Conservation (phyloP, 345 rosid species). For the Eucalyptus erythrocorys region DNA sequence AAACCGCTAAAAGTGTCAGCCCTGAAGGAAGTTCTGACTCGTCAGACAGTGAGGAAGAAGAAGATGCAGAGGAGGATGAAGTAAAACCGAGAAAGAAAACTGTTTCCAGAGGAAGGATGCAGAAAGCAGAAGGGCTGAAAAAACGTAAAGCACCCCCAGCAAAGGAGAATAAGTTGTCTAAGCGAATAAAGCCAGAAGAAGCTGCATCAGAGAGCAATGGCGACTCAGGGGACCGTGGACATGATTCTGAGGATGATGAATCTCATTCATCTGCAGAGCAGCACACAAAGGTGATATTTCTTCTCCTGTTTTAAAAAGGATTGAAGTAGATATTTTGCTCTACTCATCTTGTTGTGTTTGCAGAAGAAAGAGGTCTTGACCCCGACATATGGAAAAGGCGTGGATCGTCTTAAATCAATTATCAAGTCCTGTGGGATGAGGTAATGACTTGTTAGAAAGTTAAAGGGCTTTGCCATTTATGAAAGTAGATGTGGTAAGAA, state of each 20-base stretch:
- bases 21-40: conserved; percentile 26
- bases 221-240: conserved; percentile 31
- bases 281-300: conserved; percentile 30
- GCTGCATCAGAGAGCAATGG: conserved; percentile 21
- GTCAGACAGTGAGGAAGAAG: conserved; percentile 23
- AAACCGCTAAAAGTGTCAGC: neutral
- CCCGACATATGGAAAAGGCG: conserved; percentile 61
- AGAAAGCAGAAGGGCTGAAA: conserved; percentile 28
- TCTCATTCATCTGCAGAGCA: conserved; percentile 47
- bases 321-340: neutral
- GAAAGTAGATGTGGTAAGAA: neutral
- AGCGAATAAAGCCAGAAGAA: conserved; percentile 31
- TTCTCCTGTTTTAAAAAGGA: neutral
- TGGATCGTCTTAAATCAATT: conserved; percentile 74
- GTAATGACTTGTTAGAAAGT: conserved; percentile 18
- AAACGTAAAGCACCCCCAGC: conserved; percentile 42
- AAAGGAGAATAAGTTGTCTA: conserved; percentile 32
- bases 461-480: neutral
- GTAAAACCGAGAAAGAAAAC: conserved; percentile 36
- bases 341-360: conserved; percentile 7
- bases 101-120: conserved; percentile 12
- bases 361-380: conserved; percentile 62
- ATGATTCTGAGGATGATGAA: conserved; percentile 31
- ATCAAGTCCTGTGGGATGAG: conserved; percentile 86
- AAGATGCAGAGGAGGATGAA: conserved; percentile 25